These are phyloP conservation scores for Ottelia alismoides DNA, from an alignment of 106 monocot genomes.

Conservation along the genomic window DNA sequence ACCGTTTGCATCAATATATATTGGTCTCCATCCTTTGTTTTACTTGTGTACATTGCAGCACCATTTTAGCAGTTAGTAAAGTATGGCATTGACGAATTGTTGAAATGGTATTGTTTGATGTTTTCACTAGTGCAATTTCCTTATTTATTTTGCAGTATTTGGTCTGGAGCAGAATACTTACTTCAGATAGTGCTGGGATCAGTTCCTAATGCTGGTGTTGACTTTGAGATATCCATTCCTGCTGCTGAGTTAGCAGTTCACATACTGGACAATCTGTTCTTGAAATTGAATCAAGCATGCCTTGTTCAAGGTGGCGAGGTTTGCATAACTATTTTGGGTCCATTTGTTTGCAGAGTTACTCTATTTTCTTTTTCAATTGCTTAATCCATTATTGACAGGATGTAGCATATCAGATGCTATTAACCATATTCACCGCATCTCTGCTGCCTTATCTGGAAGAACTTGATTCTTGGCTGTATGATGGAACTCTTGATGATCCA, in stretches of 20 bases:
- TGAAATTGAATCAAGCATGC: slow-evolving; percentile 62
- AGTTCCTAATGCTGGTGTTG: slow-evolving; percentile 42
- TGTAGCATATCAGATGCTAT: slow-evolving; percentile 73
- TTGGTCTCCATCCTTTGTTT: too few species aligned
- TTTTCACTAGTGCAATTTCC: too few species aligned
- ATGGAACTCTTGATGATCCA: slow-evolving; percentile 93
- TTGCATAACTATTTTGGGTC: slow-evolving; percentile 19
- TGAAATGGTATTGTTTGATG: too few species aligned
- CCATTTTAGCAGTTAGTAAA: too few species aligned
- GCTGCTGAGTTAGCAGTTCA: slow-evolving; percentile 46
- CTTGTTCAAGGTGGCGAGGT: slow-evolving; percentile 88
- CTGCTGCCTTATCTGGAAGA: slow-evolving; percentile 74
- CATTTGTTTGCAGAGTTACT: background rate
- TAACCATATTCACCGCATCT: slow-evolving; percentile 49
- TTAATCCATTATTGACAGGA: slow-evolving; percentile 33
- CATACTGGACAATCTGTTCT: slow-evolving; percentile 69
- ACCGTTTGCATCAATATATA: too few species aligned
- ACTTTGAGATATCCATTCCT: slow-evolving; percentile 22
- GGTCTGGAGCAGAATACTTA: slow-evolving; percentile 68
- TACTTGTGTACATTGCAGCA: too few species aligned
- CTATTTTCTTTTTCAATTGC: background rate
- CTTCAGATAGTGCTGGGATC: slow-evolving; percentile 47
- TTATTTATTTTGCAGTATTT: slow-evolving; percentile 55
- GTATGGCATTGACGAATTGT: too few species aligned
- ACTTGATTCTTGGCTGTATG: slow-evolving; percentile 88